These are phyloP conservation scores for Sphaerulina vaccinii DNA, from an alignment of 2,329 filamentous ascomycete genomes.

Conservation along the genomic window DNA sequence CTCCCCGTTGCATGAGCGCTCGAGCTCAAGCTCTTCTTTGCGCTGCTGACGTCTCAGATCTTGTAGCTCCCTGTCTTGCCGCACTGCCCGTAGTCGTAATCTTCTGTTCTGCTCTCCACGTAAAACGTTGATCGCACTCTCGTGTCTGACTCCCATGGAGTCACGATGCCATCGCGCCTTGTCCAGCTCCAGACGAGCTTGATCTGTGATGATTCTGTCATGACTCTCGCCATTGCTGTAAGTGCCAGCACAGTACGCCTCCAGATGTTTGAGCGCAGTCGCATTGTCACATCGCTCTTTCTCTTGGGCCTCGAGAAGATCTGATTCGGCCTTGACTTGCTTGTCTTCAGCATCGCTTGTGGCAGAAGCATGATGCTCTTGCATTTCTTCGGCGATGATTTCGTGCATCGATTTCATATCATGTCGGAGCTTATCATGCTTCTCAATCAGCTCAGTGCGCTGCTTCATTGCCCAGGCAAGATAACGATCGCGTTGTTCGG, in stretches of 20 bases:
- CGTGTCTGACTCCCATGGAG: conserved; percentile 44
- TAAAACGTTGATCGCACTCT: conserved; percentile 48
- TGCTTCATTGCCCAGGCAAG: conserved; percentile 29
- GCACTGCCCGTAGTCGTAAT: conserved; percentile 37
- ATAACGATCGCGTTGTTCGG: conserved; percentile 35
- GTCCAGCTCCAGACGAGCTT: conserved; percentile 45
- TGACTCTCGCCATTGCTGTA: conserved; percentile 34
- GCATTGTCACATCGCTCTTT: conserved; percentile 45
- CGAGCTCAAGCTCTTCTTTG: conserved; percentile 37
- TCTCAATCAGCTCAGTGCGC: conserved; percentile 23
- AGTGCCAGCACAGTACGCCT: conserved; percentile 47
- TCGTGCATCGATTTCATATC: conserved; percentile 26
- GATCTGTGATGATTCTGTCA: conserved; percentile 43
- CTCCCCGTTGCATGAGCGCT: conserved; percentile 32
- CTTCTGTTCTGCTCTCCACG: conserved; percentile 46
- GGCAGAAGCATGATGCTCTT: conserved; percentile 40
- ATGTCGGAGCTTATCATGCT: conserved; percentile 23
- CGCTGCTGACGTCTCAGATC: conserved; percentile 38
- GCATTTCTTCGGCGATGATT: conserved; percentile 26
- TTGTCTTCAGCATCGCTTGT: conserved; percentile 47
- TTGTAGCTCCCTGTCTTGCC: conserved; percentile 42
- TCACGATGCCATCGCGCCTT: conserved; percentile 41
- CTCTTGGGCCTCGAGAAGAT: conserved; percentile 43
- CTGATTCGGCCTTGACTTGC: conserved; percentile 45
- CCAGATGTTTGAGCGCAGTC: conserved; percentile 49